Conservation (phyloP, 139 green algal genomes). For the Chlamydomonas incerta region DNA sequence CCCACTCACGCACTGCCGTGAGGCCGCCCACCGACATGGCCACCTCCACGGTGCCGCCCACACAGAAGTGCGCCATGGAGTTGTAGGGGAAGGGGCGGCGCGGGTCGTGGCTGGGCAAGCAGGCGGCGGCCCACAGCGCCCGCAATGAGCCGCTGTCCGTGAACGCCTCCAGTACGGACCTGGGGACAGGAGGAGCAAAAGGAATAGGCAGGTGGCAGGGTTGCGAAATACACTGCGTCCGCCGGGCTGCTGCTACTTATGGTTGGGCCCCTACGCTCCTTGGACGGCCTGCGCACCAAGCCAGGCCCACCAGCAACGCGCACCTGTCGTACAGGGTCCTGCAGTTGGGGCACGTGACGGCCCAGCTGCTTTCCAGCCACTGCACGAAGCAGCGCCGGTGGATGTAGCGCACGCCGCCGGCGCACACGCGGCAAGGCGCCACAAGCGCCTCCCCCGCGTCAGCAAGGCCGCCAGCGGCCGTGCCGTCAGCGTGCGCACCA, state of each 20-base stretch:
- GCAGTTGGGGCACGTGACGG: constrained; percentile 24
- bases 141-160: neutral
- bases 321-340: constrained; percentile 28
- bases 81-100: neutral
- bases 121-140: constrained; percentile 5
- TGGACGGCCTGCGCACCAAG: neutral
- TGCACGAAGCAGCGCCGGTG: constrained; percentile 8
- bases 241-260: no score
- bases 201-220: no score
- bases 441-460: neutral
- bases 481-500: no score
- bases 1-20: neutral
- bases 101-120: constrained; percentile 3
- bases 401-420: constrained; percentile 18
- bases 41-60: neutral
- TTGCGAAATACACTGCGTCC: no score
- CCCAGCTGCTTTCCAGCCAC: constrained; percentile 32
- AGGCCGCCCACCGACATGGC: neutral
- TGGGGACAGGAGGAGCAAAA: no score
- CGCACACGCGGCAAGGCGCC: constrained; percentile 13
- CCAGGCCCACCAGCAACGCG: neutral
- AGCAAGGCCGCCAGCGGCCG: neutral
- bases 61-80: neutral
- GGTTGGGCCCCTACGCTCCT: no score
- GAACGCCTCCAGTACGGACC: neutral